Percentiles rank a stretch among this genome's conserved stretches.
Evolutionary conservation across 495 filamentous ascomycete genomes (phyloP).

Genomic region (Aspergillus steynii): DNA sequence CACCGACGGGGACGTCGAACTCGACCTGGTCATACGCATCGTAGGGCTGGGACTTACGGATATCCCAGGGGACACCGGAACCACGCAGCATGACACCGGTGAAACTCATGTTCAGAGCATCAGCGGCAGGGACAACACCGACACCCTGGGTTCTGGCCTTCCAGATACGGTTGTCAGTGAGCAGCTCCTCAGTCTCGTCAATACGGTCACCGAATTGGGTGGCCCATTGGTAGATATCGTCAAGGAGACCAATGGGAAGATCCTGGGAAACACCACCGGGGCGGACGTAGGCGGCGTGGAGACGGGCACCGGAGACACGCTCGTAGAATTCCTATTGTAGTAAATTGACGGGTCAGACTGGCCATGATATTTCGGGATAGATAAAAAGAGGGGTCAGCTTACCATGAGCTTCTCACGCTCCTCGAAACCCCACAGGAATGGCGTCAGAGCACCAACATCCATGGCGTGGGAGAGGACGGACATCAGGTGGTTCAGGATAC

Average conservation of each 20-base stretch:
- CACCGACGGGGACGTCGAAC: conserved; percentile 94
- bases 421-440: conserved; percentile 99
- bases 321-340: conserved; percentile 92
- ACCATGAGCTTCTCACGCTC: conserved; percentile 99
- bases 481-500: conserved; percentile 97
- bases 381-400: conserved; percentile 25
- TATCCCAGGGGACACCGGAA: conserved; percentile 95
- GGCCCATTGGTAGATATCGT: conserved; percentile 99
- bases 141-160: conserved; percentile 87
- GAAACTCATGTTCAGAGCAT: conserved; percentile 94
- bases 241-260: conserved; percentile 88
- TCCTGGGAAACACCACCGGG: conserved; percentile 97
- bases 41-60: conserved; percentile 93
- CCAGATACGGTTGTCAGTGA: conserved; percentile 99
- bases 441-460: conserved; percentile 98
- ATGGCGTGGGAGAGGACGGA: conserved; percentile 96
- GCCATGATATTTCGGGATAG: not conserved
- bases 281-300: conserved; percentile 97
- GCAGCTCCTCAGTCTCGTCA: conserved; percentile 97
- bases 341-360: not conserved
- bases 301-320: conserved; percentile 94
- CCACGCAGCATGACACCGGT: conserved; percentile 97
- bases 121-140: conserved; percentile 86
- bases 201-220: conserved; percentile 99
- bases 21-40: conserved; percentile 98